A percentile compares a stretch with the other conserved stretches of the same genome.
Evolutionary conservation across 139 green algal genomes (phyloP).

Genomic region (Ulvella scutata): DNA sequence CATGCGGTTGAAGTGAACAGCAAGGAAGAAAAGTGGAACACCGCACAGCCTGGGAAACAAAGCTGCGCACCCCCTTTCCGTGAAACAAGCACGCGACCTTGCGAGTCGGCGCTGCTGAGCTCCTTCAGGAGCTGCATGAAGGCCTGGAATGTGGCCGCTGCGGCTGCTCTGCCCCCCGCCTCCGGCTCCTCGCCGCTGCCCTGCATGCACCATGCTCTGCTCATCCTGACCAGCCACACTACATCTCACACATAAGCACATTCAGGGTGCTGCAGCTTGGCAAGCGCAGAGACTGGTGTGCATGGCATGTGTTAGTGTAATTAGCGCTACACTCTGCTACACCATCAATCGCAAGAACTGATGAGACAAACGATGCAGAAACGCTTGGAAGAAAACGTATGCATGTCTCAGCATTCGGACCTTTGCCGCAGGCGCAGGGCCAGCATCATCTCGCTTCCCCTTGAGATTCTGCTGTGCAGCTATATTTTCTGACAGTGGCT

Average conservation of each 20-base stretch:
- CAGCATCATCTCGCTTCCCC: too few species aligned
- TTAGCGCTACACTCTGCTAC: background rate
- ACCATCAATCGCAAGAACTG: too few species aligned
- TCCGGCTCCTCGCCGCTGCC: background rate
- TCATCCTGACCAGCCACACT: background rate
- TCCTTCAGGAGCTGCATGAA: constrained; percentile 51
- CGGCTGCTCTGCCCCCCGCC: background rate
- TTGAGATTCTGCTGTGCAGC: too few species aligned
- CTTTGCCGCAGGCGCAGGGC: too few species aligned
- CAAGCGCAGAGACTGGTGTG: background rate
- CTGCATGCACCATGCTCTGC: background rate
- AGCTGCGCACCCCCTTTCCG: too few species aligned
- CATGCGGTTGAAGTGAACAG: too few species aligned
- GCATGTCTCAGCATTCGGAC: too few species aligned
- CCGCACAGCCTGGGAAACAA: too few species aligned
- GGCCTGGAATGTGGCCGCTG: constrained; percentile 32
- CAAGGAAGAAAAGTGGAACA: too few species aligned
- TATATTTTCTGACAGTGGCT: too few species aligned
- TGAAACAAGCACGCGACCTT: constrained; percentile 71
- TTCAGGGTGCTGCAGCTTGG: background rate
- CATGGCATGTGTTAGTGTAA: background rate
- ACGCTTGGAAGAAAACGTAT: too few species aligned
- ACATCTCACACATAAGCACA: background rate
- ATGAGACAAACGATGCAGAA: too few species aligned
- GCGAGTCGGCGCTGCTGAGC: constrained; percentile 60